A percentile compares a stretch with the other conserved stretches of the same genome.
phyloP scores from a whole-genome alignment of 108 stramenopile genomes.

The Pseudonitzschia pungens region DNA sequence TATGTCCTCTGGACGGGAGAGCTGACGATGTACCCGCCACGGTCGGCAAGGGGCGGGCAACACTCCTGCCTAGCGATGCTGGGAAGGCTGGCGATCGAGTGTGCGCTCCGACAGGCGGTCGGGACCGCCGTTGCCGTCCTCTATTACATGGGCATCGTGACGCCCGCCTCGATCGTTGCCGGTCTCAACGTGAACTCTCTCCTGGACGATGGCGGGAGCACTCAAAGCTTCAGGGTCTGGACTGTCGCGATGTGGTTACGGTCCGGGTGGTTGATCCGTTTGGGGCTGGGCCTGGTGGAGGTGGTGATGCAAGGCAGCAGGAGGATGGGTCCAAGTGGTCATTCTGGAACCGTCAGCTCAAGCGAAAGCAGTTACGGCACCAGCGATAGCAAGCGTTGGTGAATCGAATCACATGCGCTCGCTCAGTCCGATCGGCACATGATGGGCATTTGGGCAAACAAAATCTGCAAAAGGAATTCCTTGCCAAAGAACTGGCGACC shows the following conservation, averaged over 20 bases:
- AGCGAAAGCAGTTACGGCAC: neutral
- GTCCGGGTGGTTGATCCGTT: neutral
- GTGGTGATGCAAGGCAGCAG: too few relatives aligned
- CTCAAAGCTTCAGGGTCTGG: neutral
- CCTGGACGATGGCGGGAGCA: neutral
- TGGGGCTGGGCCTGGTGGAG: neutral
- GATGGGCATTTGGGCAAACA: too few relatives aligned
- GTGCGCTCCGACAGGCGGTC: neutral
- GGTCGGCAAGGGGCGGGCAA: neutral
- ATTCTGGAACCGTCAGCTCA: too few relatives aligned
- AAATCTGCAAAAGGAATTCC: too few relatives aligned
- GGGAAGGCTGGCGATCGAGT: neutral
- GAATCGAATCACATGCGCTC: too few relatives aligned
- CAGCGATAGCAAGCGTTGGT: neutral
- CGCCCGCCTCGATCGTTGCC: neutral
- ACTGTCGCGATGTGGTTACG: neutral
- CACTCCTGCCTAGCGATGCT: neutral
- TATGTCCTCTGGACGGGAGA: neutral
- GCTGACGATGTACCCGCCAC: neutral
- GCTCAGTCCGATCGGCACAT: too few relatives aligned
- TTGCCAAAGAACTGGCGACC: neutral
- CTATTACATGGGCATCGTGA: conserved; percentile 9
- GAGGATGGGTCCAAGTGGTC: too few relatives aligned
- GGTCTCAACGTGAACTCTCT: conserved; percentile 4
- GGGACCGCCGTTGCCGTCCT: neutral